Conservation (phyloP, 2,329 filamentous ascomycete genomes). For the Alternaria brassicae region DNA sequence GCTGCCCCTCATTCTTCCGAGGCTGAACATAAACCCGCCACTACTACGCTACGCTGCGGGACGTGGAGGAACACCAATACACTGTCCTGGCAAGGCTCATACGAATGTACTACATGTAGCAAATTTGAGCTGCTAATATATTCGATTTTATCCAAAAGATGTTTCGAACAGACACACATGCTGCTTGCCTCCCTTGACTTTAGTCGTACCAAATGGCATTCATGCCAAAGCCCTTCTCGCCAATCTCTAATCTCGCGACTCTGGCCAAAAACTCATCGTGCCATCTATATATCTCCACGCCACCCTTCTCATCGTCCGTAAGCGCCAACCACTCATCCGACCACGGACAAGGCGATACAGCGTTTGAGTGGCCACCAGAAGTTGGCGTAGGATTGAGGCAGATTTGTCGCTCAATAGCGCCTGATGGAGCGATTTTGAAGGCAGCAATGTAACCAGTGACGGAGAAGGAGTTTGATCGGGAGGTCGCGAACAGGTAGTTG, state of each 20-base stretch:
- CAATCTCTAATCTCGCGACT: slow-evolving; percentile 77
- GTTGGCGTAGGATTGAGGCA: slow-evolving; percentile 85
- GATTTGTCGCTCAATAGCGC: slow-evolving; percentile 78
- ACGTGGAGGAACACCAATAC: neutral
- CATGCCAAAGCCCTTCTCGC: slow-evolving; percentile 92
- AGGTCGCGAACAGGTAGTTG: slow-evolving; percentile 81
- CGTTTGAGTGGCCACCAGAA: slow-evolving; percentile 87
- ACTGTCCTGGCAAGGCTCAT: neutral
- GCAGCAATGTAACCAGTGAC: slow-evolving; percentile 84
- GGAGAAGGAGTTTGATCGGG: slow-evolving; percentile 77
- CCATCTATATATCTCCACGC: slow-evolving; percentile 88
- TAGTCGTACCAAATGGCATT: slow-evolving; percentile 95
- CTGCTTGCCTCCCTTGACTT: slow-evolving; percentile 18
- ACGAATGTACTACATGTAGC: neutral
- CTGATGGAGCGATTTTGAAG: slow-evolving; percentile 73
- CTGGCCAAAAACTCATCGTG: slow-evolving; percentile 79
- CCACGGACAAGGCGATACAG: slow-evolving; percentile 83
- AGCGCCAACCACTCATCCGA: slow-evolving; percentile 89
- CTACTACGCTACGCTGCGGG: slow-evolving; percentile 1
- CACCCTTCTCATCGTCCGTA: slow-evolving; percentile 87
- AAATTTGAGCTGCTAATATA: neutral
- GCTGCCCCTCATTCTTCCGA: slow-evolving; percentile 37
- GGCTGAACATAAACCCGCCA: slow-evolving; percentile 28
- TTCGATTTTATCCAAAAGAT: neutral
- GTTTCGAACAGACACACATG: neutral